A percentile compares a stretch with the other conserved stretches of the same genome.
These are phyloP conservation scores for Brassica cretica DNA, from an alignment of 345 rosid species.

Conservation along the genomic window DNA sequence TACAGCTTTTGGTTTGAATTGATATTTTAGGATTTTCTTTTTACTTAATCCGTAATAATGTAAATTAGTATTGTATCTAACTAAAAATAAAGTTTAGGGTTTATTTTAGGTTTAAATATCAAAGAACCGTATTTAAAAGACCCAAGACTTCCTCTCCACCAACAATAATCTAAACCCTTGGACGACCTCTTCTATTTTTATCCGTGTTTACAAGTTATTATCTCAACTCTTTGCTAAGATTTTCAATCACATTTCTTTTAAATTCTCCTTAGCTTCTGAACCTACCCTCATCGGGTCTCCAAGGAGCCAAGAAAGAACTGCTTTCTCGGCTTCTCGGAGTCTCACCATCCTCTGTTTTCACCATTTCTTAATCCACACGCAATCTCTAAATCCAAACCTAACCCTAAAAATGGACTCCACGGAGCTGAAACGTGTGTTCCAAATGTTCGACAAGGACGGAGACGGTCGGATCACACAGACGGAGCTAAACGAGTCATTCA, in stretches of 20 bases:
- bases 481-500: constrained; percentile 61
- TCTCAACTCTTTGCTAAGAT: constrained; percentile 13
- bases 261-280: constrained; percentile 15
- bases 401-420: constrained; percentile 44
- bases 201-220: constrained; percentile 24
- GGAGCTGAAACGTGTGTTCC: constrained; percentile 66
- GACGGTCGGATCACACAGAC: constrained; percentile 67
- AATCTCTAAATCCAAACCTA: constrained; percentile 19
- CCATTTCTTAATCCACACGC: constrained; percentile 17
- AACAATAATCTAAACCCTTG: constrained; percentile 12
- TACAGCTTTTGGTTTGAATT: background rate
- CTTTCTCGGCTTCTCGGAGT: constrained; percentile 40
- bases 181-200: constrained; percentile 31
- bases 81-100: constrained; percentile 8
- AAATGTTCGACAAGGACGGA: constrained; percentile 78
- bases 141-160: constrained; percentile 30
- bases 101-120: background rate
- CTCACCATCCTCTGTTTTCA: constrained; percentile 14
- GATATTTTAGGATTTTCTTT: background rate
- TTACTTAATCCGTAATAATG: background rate
- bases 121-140: constrained; percentile 7
- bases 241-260: constrained; percentile 7
- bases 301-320: constrained; percentile 31
- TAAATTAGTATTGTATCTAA: background rate
- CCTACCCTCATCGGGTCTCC: constrained; percentile 35